Percentiles rank a stretch among this genome's conserved stretches.
Evolutionary conservation across 1,139 yeast species (phyloP).

Genomic region (Candida tropicalis): DNA sequence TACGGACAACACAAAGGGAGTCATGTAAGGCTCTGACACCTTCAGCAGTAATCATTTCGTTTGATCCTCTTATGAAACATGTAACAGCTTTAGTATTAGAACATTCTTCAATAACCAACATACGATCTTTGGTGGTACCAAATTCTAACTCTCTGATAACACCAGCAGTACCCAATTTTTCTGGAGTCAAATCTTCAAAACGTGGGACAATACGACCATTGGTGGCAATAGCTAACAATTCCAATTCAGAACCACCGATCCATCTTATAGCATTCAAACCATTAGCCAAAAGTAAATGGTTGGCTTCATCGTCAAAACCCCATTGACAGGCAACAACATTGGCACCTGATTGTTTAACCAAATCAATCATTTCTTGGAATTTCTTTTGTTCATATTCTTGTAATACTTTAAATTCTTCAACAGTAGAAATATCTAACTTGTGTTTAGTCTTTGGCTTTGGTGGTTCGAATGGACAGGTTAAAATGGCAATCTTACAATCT

Average conservation of each 20-base stretch:
- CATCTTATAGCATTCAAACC: conserved; percentile 95
- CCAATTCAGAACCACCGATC: conserved; percentile 98
- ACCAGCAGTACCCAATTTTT: conserved; percentile 89
- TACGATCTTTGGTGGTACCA: conserved; percentile 95
- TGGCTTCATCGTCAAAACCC: conserved; percentile 99
- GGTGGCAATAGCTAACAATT: conserved; percentile 94
- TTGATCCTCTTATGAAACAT: conserved; percentile 91
- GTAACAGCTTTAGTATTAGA: conserved; percentile 90
- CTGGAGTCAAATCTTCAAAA: conserved; percentile 84
- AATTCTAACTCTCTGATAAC: conserved; percentile 84
- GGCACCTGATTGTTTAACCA: conserved; percentile 89
- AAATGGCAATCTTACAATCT: conserved; percentile 87
- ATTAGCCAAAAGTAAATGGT: conserved; percentile 85
- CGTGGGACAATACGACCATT: conserved; percentile 97
- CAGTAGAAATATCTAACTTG: conserved; percentile 88
- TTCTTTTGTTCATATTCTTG: conserved; percentile 92
- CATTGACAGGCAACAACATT: conserved; percentile 97
- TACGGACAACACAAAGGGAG: conserved; percentile 95
- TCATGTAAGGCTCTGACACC: conserved; percentile 96
- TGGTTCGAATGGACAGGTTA: conserved; percentile 98
- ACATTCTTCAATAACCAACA: conserved; percentile 93
- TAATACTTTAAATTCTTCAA: conserved; percentile 87
- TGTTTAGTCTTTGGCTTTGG: conserved; percentile 99
- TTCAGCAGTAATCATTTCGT: conserved; percentile 97
- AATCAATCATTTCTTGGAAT: conserved; percentile 86